Evolutionary conservation across 2,329 filamentous ascomycete genomes (phyloP), one percentile per base, ranked within the genome.

Genomic region (Zymoseptoria passerinii): DNA sequence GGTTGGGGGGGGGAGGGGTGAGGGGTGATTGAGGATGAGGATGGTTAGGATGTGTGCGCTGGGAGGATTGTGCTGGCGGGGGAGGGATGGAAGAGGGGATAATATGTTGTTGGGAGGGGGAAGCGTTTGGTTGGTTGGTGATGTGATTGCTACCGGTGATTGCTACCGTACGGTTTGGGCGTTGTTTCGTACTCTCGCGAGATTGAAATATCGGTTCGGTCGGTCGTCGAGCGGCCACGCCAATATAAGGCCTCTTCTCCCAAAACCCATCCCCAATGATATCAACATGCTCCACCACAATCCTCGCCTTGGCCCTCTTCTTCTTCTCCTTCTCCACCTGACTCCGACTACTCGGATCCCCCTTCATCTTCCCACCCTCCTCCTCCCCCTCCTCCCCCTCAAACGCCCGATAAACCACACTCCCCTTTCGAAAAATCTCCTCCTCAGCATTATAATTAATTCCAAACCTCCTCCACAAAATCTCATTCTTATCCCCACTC

Each of bases 391-490:
- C 58, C 18, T 27, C 52, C 88, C 61, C 60, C 35, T 66, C 62
- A 54, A 66, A 68, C 18, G 62, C 63, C 20, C 92, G 83, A 72
- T 92, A 94, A 4, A 97, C 75, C 1, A 96, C 87, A 65, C 90
- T 97, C 4, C 94, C 94, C 72, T 97, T 99, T 73, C 87, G 94
- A 74, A 84, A 96, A 16, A 96, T 91, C 63, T 95, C 90, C 0
- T 85, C 84, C 73, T 99, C 94, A 65, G 96, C 94, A 74, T 99
- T 99, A 76, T 99, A 99, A 75, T 99, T 99, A 71, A 97, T 92
- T 2, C 86, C 83, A 73, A 96, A 97, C 27, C 82, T 81, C 1
- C 86, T 88, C 73, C 94, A 99, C 13, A 99, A 77, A 19, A 99
- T 95, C 77, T 99, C 94, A 70, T 99, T 94, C 77, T 99, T 99